Evolutionary conservation across 495 filamentous ascomycete genomes (phyloP), one percentile per base, ranked within the genome.

Genomic region (Xylaria castorea): DNA sequence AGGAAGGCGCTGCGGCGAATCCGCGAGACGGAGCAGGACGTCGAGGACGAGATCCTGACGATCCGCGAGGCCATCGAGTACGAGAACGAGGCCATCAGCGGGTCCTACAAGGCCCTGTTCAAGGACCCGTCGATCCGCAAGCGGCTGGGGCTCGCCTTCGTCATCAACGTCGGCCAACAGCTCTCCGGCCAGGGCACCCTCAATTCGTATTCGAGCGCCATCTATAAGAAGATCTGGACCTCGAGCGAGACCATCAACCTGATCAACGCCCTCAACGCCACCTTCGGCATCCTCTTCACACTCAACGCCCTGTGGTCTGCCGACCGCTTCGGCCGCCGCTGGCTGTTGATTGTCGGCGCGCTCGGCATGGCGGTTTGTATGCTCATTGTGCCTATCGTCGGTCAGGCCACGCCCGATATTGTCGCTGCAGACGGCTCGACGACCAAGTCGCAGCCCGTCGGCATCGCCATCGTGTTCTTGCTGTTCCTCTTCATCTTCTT

Each of bases 401-500:
- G 89, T 5, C 71, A 77, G 46, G 80, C 76, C 64, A 90, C 89
- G 1, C 87, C 89, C 12, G 80, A 80, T 14, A 66, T 78, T 11
- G 68, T 78, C 50, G 63, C 74, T 14, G 73, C 80, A 0, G 77
- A 81, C 50, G 87, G 85, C 12, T 40, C 74, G 20, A 58, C 66
- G 16, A 81, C 80, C 7, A 91, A 91, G 74, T 80, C 84, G 1
- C 70, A 85, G 60, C 78, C 89, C 12, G 89, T 92, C 38, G 90
- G 88, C 46, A 92, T 91, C 68, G 81, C 88, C 6, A 89, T 91
- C 65, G 88, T 91, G 16, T 89, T 89, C 79, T 79, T 90, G 16
- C 72, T 91, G 16, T 90, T 91, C 85, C 73, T 91, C 3, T 91
- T 91, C 70, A 89, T 90, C 51, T 86, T 92, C 79, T 91, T 92